These are phyloP conservation scores for Phycomyces blakesleeanus DNA, from an alignment of 192 early-diverging fungal species.

Conservation along the genomic window DNA sequence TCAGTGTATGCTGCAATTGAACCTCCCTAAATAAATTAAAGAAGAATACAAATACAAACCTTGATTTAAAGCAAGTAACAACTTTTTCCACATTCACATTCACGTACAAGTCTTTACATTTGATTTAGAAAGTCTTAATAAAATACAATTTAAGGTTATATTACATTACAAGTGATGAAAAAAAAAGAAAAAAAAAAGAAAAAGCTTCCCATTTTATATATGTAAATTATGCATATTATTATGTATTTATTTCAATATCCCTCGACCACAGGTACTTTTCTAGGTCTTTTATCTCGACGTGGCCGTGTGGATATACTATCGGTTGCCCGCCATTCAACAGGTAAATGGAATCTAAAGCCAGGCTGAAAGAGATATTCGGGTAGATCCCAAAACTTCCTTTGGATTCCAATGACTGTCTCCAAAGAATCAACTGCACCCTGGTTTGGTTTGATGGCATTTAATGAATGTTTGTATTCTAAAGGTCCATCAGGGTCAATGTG, in stretches of 20 bases:
- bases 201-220: not conserved
- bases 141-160: too few relatives aligned
- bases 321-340: conserved; percentile 42
- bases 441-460: conserved; percentile 48
- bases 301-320: conserved; percentile 45
- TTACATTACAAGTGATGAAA: too few relatives aligned
- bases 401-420: conserved; percentile 35
- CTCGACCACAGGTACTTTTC: conserved; percentile 26
- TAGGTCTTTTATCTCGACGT: conserved; percentile 31
- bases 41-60: too few relatives aligned
- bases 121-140: too few relatives aligned
- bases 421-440: conserved; percentile 38
- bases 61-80: too few relatives aligned
- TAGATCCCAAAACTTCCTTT: conserved; percentile 48
- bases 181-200: too few relatives aligned
- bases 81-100: too few relatives aligned
- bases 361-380: conserved; percentile 33
- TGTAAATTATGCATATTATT: not conserved
- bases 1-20: too few relatives aligned
- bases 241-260: conserved; percentile 18
- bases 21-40: too few relatives aligned
- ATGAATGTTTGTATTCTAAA: conserved; percentile 36
- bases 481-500: conserved; percentile 12
- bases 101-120: too few relatives aligned
- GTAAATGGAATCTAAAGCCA: conserved; percentile 43